Conservation (phyloP, 176 grass and related monocot genomes). For the Carex pumila region DNA sequence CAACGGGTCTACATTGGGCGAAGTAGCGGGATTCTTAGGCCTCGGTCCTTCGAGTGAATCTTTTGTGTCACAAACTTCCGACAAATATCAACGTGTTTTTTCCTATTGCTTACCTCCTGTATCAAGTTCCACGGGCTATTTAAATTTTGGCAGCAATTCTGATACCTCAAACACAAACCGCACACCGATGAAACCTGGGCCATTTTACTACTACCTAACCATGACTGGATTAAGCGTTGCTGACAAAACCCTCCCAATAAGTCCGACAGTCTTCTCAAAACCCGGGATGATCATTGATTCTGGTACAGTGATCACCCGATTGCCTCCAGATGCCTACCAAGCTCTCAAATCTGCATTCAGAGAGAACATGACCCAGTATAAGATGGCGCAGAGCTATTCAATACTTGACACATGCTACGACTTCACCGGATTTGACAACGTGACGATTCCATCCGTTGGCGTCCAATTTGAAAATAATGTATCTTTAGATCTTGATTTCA, state of each 20-base stretch:
- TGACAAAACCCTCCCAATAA: neutral
- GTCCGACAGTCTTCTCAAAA: neutral
- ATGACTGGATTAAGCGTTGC: conserved; percentile 27
- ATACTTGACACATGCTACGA: conserved; percentile 39
- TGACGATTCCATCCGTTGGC: conserved; percentile 10
- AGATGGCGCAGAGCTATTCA: neutral
- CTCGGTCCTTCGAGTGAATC: conserved; percentile 27
- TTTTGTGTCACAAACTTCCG: conserved; percentile 25
- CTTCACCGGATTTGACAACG: conserved; percentile 9
- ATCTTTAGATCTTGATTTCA: neutral
- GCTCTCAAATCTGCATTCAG: conserved; percentile 22
- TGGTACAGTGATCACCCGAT: conserved; percentile 34
- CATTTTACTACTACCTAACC: conserved; percentile 22
- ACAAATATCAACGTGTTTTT: conserved; percentile 12
- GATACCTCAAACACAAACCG: neutral
- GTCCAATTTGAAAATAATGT: conserved; percentile 23
- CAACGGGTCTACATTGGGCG: neutral
- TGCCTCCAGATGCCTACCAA: conserved; percentile 25
- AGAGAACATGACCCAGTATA: conserved; percentile 24
- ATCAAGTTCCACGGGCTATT: conserved; percentile 27
- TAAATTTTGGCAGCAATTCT: conserved; percentile 11
- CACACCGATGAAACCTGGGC: conserved; percentile 14
- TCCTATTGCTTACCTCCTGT: conserved; percentile 38
- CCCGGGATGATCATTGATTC: conserved; percentile 26
- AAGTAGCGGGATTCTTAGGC: conserved; percentile 29